Base-by-base conservation (phyloP, 257 asterid species). In the Nicotiana sylvestris region DNA sequence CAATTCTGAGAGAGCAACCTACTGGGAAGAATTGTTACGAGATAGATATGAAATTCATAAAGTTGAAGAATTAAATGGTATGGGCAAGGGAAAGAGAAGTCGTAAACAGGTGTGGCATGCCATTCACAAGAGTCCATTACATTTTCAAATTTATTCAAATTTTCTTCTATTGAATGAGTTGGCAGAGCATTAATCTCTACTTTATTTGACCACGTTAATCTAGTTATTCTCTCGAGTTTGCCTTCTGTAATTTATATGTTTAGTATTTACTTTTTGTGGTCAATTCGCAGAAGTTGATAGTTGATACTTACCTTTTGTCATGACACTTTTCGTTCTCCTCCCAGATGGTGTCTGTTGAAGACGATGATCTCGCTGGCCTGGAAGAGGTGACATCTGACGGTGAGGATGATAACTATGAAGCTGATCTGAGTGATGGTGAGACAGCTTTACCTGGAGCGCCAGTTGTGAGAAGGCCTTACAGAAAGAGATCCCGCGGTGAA, bases 31-130 rank as follows among this genome's bases (percentile, higher is more conserved):
- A 58, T 88, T 96, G 80, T 87, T 96, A 84, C 89, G 92, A 80
- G 98, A 96, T 86, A 93, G 87, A 91, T 94, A 88, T 76, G 98
- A 94, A 87, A 97, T 92, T 74, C 95, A 96, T 74, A 92, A 94
- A 88, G 85, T 89, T 33, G 99, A 94, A 87, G 99, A 96, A 86
- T 90, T 92, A 72, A 94, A 88, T 89, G 86, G 98, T 39, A 87
- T 96, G 99, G 99, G 99, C 74, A 96, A 96, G 92, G 97, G 99
- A 81, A 94, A 91, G 94, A 94, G 99, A 87, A 91, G 97, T 88
- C 91, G 98, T 84, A 93, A 90, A 84, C 98, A 96, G 98, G 98
- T 94, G 81, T 56, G 43, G 25, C 29, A 76, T 76, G 80, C 80
- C 64, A 76, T 76, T 51, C 16, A 72, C 35, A 27, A 15, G 46